Base-by-base conservation (phyloP, 495 filamentous ascomycete genomes). In the Xylaria curta region DNA sequence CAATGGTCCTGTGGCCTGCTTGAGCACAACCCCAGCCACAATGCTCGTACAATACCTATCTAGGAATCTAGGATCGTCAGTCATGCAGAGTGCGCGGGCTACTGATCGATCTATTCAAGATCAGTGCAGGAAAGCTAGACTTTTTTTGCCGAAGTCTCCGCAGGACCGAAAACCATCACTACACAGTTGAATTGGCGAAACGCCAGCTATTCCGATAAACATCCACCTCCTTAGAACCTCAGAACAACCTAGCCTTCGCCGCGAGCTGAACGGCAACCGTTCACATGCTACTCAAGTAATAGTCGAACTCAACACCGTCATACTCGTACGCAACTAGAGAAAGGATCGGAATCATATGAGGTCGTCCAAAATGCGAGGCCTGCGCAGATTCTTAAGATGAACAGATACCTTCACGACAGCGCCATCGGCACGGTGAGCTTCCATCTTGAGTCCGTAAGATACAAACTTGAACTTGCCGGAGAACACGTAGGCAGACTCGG, bases 361-460 rank as follows among this genome's bases (percentile, higher is more conserved):
- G 21, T 64, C 40, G 13, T 38, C 19, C 10, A 38, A 12, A 12
- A 9, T 38, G 19, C 8, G 17, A 67, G 8, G 36, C 42, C 21
- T 49, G 53, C 66, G 53, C 26, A 69, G 33, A 36, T 59, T 46
- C 56, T 61, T 61, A 5, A 47, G 38, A 47, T 61, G 54, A 49
- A 69, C 66, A 33, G 66, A 46, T 0, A 69, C 66, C 54, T 49
- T 59, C 8, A 61, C 66, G 8, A 15, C 31, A 12, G 66, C 19
- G 36, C 66, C 66, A 31, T 69, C 66, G 1, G 28, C 17, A 7
- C 54, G 66, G 2, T 28, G 40, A 10, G 42, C 15, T n/a, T 69
- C 66, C 66, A 69, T 69, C 38, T 61, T 69, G 5, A 69, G 51
- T 15, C 66, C 66, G 7, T 1, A 21, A 8, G 66, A 69, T 28